Percentiles rank a stretch among this genome's conserved stretches.
phyloP scores from a whole-genome alignment of 495 filamentous ascomycete species.

The Aspergillus bertholletiae region DNA sequence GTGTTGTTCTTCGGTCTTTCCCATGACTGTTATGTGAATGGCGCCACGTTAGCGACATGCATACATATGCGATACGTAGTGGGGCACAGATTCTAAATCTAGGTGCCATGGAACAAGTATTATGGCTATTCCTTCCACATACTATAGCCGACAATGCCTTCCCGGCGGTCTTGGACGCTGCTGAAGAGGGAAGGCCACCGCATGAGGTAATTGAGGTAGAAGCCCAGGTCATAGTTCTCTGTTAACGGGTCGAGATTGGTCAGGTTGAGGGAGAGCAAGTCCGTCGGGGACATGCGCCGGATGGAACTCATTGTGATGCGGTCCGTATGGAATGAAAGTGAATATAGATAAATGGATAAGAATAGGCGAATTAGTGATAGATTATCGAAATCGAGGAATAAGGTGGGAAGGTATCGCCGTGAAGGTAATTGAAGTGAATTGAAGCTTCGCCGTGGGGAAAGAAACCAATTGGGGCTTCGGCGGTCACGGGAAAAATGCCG shows the following conservation, averaged over 20 bases:
- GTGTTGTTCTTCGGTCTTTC: slow-evolving; percentile 89
- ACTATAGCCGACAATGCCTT: slow-evolving; percentile 93
- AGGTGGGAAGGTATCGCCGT: no score
- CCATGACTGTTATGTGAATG: slow-evolving; percentile 67
- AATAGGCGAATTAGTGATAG: no score
- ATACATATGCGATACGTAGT: neutral
- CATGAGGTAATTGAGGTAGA: slow-evolving; percentile 92
- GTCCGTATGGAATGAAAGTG: neutral
- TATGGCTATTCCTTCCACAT: slow-evolving; percentile 22
- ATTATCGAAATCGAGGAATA: no score
- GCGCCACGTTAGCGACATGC: neutral
- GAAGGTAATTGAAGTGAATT: no score
- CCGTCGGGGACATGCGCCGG: slow-evolving; percentile 64
- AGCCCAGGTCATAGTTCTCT: slow-evolving; percentile 91
- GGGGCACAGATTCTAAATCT: neutral
- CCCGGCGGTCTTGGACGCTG: slow-evolving; percentile 74
- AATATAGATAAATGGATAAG: neutral
- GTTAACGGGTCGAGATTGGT: slow-evolving; percentile 89
- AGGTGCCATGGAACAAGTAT: neutral
- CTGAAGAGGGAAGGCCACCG: slow-evolving; percentile 94
- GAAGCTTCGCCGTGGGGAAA: neutral
- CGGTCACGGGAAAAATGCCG: slow-evolving; percentile 22
- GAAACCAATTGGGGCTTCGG: slow-evolving; percentile 18
- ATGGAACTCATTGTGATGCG: slow-evolving; percentile 59
- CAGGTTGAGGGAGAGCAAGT: slow-evolving; percentile 79